Evolutionary conservation across 805 yeast species (phyloP).

Genomic region (Lipomyces chichibuensis): DNA sequence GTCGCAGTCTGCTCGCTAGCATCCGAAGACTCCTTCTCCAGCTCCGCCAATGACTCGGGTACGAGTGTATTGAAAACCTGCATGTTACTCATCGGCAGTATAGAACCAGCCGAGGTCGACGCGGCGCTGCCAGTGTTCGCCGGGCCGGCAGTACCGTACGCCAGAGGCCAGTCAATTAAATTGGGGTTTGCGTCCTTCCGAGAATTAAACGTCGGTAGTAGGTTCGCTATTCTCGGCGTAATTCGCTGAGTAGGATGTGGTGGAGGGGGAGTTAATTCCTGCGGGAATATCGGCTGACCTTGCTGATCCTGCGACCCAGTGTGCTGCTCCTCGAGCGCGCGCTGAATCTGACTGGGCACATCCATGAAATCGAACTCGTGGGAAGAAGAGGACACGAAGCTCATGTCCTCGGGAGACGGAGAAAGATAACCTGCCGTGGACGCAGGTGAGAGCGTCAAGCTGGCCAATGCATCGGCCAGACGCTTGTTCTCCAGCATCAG

Average conservation of each 20-base stretch:
- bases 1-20: slow-evolving; percentile 17
- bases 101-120: background rate
- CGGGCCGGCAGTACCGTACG: slow-evolving; percentile 15
- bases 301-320: slow-evolving; percentile 9
- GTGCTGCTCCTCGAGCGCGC: background rate
- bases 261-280: background rate
- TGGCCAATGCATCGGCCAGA: slow-evolving; percentile 26
- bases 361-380: slow-evolving; percentile 8
- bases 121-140: background rate
- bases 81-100: slow-evolving; percentile 26
- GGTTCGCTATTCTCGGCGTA: slow-evolving; percentile 33
- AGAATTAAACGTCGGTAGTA: slow-evolving; percentile 30
- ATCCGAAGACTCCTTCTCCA: slow-evolving; percentile 36
- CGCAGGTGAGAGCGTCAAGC: slow-evolving; percentile 19
- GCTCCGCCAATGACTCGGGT: slow-evolving; percentile 38
- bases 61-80: slow-evolving; percentile 37
- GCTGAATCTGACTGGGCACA: background rate
- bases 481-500: slow-evolving; percentile 32
- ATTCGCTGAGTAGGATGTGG: slow-evolving; percentile 17
- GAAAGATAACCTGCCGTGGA: slow-evolving; percentile 6
- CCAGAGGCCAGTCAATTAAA: slow-evolving; percentile 37
- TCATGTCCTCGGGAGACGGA: background rate
- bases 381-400: background rate
- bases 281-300: background rate
- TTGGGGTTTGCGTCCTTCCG: slow-evolving; percentile 35